Conservation (phyloP, 176 grass and related monocot species). For the Alloteropsis semialata region DNA sequence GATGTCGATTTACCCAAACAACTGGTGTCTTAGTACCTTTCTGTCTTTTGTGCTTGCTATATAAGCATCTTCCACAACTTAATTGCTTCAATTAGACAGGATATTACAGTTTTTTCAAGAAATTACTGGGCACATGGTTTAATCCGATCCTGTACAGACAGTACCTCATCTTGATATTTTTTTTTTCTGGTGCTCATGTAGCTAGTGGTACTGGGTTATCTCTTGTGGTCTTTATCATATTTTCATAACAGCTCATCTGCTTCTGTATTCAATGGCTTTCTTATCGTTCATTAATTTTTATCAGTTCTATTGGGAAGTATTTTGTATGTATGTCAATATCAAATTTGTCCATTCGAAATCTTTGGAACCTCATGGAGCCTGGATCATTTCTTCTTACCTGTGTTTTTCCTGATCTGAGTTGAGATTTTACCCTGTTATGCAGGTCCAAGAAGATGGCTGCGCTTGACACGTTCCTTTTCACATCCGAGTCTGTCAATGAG, state of each 20-base stretch:
- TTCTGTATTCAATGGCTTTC: not conserved
- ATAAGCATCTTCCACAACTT: not conserved
- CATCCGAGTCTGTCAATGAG: slow-evolving; percentile 55
- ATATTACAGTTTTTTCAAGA: not conserved
- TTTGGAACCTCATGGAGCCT: not conserved
- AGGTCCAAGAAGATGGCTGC: slow-evolving; percentile 39
- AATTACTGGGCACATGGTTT: not conserved
- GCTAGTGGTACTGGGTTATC: not conserved
- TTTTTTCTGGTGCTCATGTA: not conserved
- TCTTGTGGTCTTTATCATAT: not conserved
- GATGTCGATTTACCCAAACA: not conserved
- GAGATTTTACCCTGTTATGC: not conserved
- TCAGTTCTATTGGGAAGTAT: not conserved
- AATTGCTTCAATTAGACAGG: not conserved
- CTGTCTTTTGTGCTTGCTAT: not conserved
- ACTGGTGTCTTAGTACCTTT: not conserved
- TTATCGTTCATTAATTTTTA: not conserved
- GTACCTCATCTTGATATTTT: not conserved
- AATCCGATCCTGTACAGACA: not conserved
- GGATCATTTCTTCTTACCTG: not conserved
- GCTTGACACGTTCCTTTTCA: slow-evolving; percentile 56
- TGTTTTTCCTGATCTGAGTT: not conserved
- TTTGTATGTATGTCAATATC: not conserved
- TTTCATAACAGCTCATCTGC: not conserved
- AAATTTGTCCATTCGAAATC: not conserved